Conservation (phyloP, 805 yeast species). For the Candida schatavii region DNA sequence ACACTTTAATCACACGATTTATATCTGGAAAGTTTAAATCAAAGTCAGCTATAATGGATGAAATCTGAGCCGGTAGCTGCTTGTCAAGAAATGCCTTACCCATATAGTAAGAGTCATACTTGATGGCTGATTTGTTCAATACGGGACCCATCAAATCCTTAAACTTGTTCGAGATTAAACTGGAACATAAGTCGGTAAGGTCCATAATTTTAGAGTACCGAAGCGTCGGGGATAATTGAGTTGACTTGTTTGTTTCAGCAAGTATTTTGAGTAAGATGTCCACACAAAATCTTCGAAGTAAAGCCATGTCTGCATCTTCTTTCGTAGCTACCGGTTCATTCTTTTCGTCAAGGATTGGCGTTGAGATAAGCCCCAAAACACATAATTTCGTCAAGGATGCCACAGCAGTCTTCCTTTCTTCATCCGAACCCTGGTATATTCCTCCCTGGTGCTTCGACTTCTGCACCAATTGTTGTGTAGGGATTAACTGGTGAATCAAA, state of each 20-base stretch:
- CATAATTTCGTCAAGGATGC: constrained; percentile 62
- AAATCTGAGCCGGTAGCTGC: constrained; percentile 54
- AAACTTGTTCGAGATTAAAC: constrained; percentile 42
- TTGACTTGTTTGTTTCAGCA: constrained; percentile 45
- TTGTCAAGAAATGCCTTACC: constrained; percentile 69
- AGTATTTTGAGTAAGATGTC: constrained; percentile 65
- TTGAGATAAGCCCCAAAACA: constrained; percentile 60
- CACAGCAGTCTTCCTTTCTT: constrained; percentile 52
- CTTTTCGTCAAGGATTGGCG: constrained; percentile 50
- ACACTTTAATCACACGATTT: constrained; percentile 53
- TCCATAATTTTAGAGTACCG: constrained; percentile 57
- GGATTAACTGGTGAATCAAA: constrained; percentile 70
- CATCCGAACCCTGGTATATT: constrained; percentile 35
- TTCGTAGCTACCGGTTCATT: constrained; percentile 44
- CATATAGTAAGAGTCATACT: constrained; percentile 60
- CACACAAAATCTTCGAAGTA: constrained; percentile 69
- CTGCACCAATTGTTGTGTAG: constrained; percentile 43
- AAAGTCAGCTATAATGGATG: constrained; percentile 58
- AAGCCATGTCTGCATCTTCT: constrained; percentile 67
- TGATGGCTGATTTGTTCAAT: constrained; percentile 46
- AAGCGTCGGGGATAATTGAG: constrained; percentile 15
- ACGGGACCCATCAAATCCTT: constrained; percentile 42
- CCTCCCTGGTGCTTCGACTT: constrained; percentile 34
- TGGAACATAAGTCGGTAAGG: constrained; percentile 47
- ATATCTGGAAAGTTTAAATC: constrained; percentile 75